Evolutionary conservation across 352 stramenopile species (phyloP).

Genomic region (Achlya hypogyna): DNA sequence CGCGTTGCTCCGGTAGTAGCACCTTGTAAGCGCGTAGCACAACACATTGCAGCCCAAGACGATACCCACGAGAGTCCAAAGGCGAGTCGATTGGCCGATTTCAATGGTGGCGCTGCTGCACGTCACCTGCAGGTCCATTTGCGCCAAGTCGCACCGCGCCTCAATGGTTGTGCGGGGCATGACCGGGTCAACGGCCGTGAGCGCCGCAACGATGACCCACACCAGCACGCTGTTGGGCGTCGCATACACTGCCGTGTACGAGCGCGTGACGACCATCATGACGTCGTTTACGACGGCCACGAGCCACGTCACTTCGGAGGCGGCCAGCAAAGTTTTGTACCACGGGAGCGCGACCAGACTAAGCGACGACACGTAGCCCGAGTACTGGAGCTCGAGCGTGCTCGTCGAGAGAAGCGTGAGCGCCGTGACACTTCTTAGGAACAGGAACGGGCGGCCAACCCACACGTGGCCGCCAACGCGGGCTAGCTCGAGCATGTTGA

Average conservation of each 20-base stretch:
- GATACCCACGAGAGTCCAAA: neutral
- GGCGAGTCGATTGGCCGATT: neutral
- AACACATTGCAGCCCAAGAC: neutral
- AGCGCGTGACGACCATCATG: neutral
- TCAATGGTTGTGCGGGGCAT: neutral
- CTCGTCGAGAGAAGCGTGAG: neutral
- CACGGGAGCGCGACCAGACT: neutral
- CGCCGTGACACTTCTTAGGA: neutral
- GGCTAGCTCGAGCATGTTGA: constrained; percentile 1
- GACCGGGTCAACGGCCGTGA: neutral
- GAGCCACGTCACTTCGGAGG: constrained; percentile 7
- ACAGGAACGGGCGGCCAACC: constrained; percentile 6
- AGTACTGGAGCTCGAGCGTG: neutral
- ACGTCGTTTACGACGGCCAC: constrained; percentile 4
- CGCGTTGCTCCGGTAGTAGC: neutral
- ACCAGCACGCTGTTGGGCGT: neutral
- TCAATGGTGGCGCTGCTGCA: neutral
- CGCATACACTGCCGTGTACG: neutral
- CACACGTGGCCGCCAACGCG: constrained; percentile 1
- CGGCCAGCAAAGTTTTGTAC: constrained; percentile 14
- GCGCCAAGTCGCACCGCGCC: neutral
- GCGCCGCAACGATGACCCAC: neutral
- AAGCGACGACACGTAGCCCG: neutral
- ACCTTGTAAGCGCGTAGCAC: neutral
- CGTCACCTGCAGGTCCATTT: neutral